phyloP scores from a whole-genome alignment of 768 basidiomycete species.

The Coprinopsis marcescibilis region DNA sequence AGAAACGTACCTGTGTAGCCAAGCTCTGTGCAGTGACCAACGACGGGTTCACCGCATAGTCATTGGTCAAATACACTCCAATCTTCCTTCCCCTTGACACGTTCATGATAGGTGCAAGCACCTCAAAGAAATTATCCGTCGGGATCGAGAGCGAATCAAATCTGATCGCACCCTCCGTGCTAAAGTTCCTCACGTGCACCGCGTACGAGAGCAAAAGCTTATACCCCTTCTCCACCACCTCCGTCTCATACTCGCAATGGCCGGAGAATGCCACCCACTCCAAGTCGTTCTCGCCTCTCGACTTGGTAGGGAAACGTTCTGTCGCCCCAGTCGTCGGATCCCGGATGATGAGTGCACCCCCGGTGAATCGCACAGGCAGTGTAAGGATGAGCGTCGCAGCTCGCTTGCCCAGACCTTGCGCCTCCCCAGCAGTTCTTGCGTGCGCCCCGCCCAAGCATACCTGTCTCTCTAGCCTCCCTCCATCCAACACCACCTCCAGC shows the following conservation, averaged over 20 bases:
- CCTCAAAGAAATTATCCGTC: constrained; percentile 67
- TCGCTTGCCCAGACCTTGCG: too few species aligned
- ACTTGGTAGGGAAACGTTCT: constrained; percentile 47
- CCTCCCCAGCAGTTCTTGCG: constrained; percentile 57
- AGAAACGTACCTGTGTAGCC: constrained; percentile 56
- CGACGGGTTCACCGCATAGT: constrained; percentile 67
- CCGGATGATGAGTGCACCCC: constrained; percentile 58
- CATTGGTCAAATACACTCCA: constrained; percentile 64
- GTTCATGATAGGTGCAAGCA: constrained; percentile 67
- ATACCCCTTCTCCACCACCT: constrained; percentile 65
- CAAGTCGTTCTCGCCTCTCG: constrained; percentile 51
- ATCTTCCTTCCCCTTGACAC: constrained; percentile 64
- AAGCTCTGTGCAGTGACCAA: constrained; percentile 64
- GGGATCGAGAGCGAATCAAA: constrained; percentile 62
- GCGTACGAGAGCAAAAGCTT: constrained; percentile 66
- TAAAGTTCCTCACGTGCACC: constrained; percentile 64
- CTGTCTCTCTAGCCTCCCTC: constrained; percentile 54
- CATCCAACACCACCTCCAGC: constrained; percentile 61
- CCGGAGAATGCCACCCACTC: constrained; percentile 76
- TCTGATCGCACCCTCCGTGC: constrained; percentile 31
- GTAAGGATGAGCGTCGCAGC: constrained; percentile 70
- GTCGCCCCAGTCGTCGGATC: constrained; percentile 43
- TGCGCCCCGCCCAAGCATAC: too few species aligned
- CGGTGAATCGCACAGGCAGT: constrained; percentile 68
- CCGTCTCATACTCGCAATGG: constrained; percentile 72